Evolutionary conservation across 2,329 filamentous ascomycete genomes (phyloP).

Genomic region (Sclerotinia trifoliorum): DNA sequence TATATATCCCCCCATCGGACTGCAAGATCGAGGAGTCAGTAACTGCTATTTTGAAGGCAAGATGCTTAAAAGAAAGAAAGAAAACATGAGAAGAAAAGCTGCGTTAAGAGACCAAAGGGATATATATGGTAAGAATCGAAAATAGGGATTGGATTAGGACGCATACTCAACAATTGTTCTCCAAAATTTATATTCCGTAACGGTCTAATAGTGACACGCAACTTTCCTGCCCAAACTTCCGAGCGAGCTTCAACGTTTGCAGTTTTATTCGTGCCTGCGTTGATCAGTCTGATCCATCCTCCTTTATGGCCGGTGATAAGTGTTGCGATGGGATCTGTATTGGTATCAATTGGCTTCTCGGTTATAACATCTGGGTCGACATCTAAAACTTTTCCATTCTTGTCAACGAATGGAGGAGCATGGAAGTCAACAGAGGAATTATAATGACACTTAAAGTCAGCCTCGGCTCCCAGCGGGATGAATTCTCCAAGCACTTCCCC

Average conservation of each 20-base stretch:
- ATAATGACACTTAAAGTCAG: not conserved
- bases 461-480: slow-evolving; percentile 12
- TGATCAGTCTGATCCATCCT: slow-evolving; percentile 20
- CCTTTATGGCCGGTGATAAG: slow-evolving; percentile 14
- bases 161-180: slow-evolving; percentile 13
- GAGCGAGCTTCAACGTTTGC: slow-evolving; percentile 9
- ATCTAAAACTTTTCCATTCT: not conserved
- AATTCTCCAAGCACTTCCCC: slow-evolving; percentile 20
- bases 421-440: slow-evolving; percentile 8
- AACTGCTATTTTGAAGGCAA: not conserved
- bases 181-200: slow-evolving; percentile 20
- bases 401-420: slow-evolving; percentile 13
- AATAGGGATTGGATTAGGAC: no score
- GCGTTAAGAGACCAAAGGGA: not conserved
- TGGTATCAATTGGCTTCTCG: not conserved
- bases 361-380: not conserved
- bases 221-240: slow-evolving; percentile 19
- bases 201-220: slow-evolving; percentile 11
- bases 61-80: not conserved
- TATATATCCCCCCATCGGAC: slow-evolving; percentile 3
- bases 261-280: not conserved
- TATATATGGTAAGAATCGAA: not conserved
- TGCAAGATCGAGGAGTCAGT: not conserved
- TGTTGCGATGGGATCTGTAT: slow-evolving; percentile 14
- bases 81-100: not conserved